Evolutionary conservation across 176 grass and related monocot genomes (phyloP).

Genomic region (Triticum timopheevii): DNA sequence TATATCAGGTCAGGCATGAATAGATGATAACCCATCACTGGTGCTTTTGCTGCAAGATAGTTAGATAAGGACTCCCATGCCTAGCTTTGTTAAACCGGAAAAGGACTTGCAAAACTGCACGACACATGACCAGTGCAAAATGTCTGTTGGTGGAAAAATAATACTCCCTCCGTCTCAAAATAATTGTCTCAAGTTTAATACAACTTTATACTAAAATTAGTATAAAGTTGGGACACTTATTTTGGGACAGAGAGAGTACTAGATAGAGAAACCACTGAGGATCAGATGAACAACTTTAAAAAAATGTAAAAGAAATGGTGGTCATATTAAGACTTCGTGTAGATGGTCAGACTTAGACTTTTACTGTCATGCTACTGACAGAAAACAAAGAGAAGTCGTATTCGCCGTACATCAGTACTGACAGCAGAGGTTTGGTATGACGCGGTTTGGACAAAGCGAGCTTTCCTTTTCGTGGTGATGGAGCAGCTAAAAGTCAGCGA

Average conservation of each 20-base stretch:
- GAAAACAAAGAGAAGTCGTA: background rate
- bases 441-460: constrained; percentile 12
- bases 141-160: background rate
- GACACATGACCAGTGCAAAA: background rate
- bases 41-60: background rate
- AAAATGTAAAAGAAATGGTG: background rate
- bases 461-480: constrained; percentile 29
- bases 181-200: too few relatives aligned
- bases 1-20: background rate
- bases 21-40: background rate
- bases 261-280: background rate
- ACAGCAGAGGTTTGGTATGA: constrained; percentile 29
- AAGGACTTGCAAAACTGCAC: background rate
- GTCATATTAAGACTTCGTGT: background rate
- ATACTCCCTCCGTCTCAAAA: too few relatives aligned
- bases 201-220: too few relatives aligned
- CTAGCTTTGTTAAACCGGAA: background rate
- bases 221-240: too few relatives aligned
- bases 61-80: background rate
- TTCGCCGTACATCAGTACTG: constrained; percentile 23
- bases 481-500: constrained; percentile 22
- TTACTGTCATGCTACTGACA: background rate
- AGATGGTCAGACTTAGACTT: background rate
- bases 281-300: background rate
- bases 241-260: too few relatives aligned